Evolutionary conservation across 441 rosid genomes (phyloP).

Genomic region (Brassica balearica): DNA sequence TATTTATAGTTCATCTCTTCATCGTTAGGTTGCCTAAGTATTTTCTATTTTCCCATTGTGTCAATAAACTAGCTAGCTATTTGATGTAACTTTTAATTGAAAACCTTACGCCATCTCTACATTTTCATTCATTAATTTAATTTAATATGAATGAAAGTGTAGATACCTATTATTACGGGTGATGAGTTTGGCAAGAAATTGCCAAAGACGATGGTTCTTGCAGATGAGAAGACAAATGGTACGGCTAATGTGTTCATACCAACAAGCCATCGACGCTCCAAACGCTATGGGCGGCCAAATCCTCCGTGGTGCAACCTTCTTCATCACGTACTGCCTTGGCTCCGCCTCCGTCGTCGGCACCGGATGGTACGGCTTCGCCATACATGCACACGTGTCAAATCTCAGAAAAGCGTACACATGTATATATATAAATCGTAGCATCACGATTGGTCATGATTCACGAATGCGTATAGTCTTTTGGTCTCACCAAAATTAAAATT

Average conservation of each 20-base stretch:
- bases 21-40: conserved; percentile 38
- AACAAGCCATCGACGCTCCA: conserved; percentile 83
- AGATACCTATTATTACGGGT: conserved; percentile 85
- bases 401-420: not conserved
- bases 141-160: not conserved
- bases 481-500: not conserved
- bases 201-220: conserved; percentile 92
- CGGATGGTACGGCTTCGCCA: conserved; percentile 74
- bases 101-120: not conserved
- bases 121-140: not conserved
- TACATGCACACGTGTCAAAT: conserved; percentile 23
- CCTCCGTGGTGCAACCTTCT: conserved; percentile 76
- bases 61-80: conserved; percentile 9
- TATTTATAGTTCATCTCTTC: not conserved
- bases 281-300: conserved; percentile 89
- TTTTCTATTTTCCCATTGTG: conserved; percentile 2
- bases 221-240: conserved; percentile 78
- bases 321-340: conserved; percentile 84
- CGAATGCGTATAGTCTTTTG: not conserved
- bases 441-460: not conserved
- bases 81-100: conserved; percentile 17
- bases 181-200: conserved; percentile 72
- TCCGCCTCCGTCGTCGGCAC: conserved; percentile 65
- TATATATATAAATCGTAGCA: not conserved
- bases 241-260: conserved; percentile 94